phyloP scores from a whole-genome alignment of 441 rosid species.

The Croton setiger region DNA sequence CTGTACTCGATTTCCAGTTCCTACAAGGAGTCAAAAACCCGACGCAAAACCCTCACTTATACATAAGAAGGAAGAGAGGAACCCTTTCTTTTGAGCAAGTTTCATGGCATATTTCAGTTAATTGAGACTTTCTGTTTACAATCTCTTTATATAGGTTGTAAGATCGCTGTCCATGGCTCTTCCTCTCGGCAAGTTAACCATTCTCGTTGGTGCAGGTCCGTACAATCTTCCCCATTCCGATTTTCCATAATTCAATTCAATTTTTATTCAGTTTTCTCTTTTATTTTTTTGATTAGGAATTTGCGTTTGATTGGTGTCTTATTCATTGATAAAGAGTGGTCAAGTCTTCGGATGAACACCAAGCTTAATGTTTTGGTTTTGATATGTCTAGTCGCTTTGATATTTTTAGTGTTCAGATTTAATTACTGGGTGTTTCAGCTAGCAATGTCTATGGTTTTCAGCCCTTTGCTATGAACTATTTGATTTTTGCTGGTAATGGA shows the following conservation, averaged over 20 bases:
- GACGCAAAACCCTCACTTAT: not conserved
- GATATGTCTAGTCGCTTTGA: not conserved
- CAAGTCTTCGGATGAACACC: not conserved
- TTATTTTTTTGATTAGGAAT: not conserved
- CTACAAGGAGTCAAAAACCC: not conserved
- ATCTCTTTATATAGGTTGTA: not conserved
- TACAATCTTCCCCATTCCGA: slow-evolving; percentile 1
- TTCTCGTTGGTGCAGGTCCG: slow-evolving; percentile 94
- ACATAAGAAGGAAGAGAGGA: not conserved
- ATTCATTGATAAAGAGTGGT: not conserved
- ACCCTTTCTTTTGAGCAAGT: not conserved
- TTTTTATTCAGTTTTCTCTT: too few species aligned
- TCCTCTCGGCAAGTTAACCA: slow-evolving; percentile 70
- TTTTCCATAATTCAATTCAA: not conserved
- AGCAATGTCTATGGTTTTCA: not conserved
- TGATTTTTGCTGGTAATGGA: not conserved
- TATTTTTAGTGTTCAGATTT: not conserved
- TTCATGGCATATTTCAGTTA: not conserved
- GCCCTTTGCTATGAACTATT: not conserved
- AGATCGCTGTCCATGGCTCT: slow-evolving; percentile 51
- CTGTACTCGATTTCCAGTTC: not conserved
- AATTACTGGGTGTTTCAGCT: slow-evolving; percentile 6
- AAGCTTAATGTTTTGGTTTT: not conserved
- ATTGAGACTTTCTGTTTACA: not conserved
- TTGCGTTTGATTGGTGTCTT: not conserved